These are phyloP conservation scores for Bodo saltans DNA, from an alignment of 78 protist genomes.

Conservation along the genomic window DNA sequence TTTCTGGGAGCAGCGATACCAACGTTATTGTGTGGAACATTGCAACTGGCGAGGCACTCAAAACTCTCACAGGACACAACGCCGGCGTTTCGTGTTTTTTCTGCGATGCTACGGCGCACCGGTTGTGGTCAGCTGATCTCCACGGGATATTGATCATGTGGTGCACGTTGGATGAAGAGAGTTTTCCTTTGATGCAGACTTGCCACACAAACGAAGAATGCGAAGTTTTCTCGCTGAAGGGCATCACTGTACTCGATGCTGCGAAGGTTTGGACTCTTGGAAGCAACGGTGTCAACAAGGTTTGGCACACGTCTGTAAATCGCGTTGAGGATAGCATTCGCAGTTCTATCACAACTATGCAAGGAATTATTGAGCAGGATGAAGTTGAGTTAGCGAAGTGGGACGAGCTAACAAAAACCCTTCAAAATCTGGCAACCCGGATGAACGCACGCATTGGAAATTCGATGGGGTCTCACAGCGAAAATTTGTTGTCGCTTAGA, in stretches of 20 bases:
- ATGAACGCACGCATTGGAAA: too few relatives aligned
- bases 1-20: neutral
- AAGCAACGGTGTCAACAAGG: slow-evolving; percentile 8
- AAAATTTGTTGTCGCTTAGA: too few relatives aligned
- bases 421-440: too few relatives aligned
- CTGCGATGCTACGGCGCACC: slow-evolving; percentile 1
- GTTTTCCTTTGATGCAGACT: neutral
- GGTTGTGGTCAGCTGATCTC: slow-evolving; percentile 28
- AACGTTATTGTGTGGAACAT: slow-evolving; percentile 14
- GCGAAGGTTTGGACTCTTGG: slow-evolving; percentile 21
- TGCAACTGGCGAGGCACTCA: neutral
- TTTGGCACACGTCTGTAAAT: slow-evolving; percentile 17
- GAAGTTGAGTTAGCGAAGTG: neutral
- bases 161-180: neutral
- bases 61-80: neutral
- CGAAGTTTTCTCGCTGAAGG: neutral
- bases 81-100: neutral
- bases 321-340: slow-evolving; percentile 2
- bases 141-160: neutral
- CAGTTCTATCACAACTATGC: neutral
- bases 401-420: slow-evolving; percentile 7
- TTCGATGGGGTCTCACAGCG: too few relatives aligned
- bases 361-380: slow-evolving; percentile 8
- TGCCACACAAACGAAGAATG: neutral
- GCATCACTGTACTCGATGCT: neutral